Base-by-base conservation (phyloP, 2,329 filamentous ascomycete genomes). In the Elsinoe ampelina region DNA sequence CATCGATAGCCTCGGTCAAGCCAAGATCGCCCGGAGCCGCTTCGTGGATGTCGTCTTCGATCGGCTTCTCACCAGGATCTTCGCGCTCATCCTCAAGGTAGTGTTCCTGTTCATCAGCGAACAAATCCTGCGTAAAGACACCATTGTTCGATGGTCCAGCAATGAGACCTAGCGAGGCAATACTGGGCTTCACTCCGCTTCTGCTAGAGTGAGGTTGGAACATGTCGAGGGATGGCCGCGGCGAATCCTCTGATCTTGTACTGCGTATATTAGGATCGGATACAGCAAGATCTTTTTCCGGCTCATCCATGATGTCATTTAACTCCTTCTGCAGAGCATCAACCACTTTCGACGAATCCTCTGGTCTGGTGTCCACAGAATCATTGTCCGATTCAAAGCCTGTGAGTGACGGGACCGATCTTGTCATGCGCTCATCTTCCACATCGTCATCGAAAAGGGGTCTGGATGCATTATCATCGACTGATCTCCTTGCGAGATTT, bases 11-110 rank as follows among this genome's bases (percentile, higher is more conserved):
- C 73, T 98, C 95, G 0, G 90, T 89, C 34, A 98, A 73, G 0
- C 93, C 93, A 2, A 98, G 79, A 68, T 98, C 93, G 36, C 93
- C 93, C 1, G 95, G 93, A 0, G 90, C 92, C 42, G 93, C 95
- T 75, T 95, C 87, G 63, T 95, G 89, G 7, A 98, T 89, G 62
- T 90, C 86, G 61, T 96, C 90, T 17, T 83, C 82, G 11, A 86
- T 82, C 3, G 83, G 78, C 47, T 83, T 81, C 2, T 77, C 76
- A 11, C 77, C 75, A 2, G 75, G 75, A 17, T 83, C 81, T 52
- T 90, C 88, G 54, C 86, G 84, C 64, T 95, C 90, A 63, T 96
- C 92, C 54, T 91, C 86, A 5, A 91, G 76, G 62, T 89, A 89
- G 64, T 85, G 90, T 64, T 88, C 83, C 65, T 95, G 89, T 61